Percentiles rank a stretch among this genome's conserved stretches.
phyloP scores from a whole-genome alignment of 1,284 basidiomycete species.

The Gomphus bonarii region DNA sequence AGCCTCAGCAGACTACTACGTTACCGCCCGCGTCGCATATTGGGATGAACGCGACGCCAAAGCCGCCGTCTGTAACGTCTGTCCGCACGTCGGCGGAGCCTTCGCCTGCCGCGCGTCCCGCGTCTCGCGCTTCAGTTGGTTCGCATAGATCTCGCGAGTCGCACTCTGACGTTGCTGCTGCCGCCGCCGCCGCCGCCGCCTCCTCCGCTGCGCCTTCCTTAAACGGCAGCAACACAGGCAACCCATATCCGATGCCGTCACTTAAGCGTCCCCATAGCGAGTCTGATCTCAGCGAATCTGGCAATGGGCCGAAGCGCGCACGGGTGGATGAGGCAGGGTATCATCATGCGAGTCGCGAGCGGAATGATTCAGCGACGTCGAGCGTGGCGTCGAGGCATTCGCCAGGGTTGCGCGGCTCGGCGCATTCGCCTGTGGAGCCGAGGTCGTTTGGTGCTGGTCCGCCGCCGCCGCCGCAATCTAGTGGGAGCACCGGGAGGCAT shows the following conservation, averaged over 20 bases:
- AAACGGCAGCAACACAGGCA: neutral
- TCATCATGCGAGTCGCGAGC: conserved; percentile 4
- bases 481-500: too few species aligned
- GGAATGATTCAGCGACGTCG: conserved; percentile 20
- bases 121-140: conserved; percentile 11
- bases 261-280: conserved; percentile 62
- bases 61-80: conserved; percentile 22
- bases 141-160: conserved; percentile 3
- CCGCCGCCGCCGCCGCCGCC: too few species aligned
- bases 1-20: neutral
- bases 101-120: conserved; percentile 12
- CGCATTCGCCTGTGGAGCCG: conserved; percentile 40
- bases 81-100: conserved; percentile 34
- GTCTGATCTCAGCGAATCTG: conserved; percentile 23
- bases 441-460: conserved; percentile 33
- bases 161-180: neutral
- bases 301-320: conserved; percentile 37
- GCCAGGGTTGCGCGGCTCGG: conserved; percentile 19
- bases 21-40: conserved; percentile 29
- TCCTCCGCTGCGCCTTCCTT: neutral
- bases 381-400: neutral
- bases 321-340: conserved; percentile 40
- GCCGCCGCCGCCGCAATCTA: neutral
- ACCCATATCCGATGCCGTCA: conserved; percentile 20
- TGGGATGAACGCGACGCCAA: conserved; percentile 34